phyloP scores from a whole-genome alignment of 495 filamentous ascomycete species.

The Astrothelium subdiscretum region DNA sequence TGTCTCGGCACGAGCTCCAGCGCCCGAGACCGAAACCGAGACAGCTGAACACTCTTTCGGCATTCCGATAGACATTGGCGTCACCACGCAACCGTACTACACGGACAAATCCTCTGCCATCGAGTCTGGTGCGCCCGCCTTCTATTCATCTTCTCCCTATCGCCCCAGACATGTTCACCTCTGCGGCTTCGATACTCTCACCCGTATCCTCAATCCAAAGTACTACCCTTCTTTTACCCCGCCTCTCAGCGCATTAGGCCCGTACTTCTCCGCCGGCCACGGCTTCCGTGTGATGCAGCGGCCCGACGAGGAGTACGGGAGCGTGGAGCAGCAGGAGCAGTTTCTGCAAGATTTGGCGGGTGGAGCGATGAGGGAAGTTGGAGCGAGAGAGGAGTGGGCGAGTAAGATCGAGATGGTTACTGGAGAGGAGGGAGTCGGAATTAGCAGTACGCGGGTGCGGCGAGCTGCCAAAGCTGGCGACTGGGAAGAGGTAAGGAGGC shows the following conservation, averaged over 20 bases:
- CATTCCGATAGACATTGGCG: slow-evolving; percentile 58
- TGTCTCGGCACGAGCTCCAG: not conserved
- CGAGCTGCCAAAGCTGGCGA: slow-evolving; percentile 45
- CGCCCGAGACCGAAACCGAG: not conserved
- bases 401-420: slow-evolving; percentile 58
- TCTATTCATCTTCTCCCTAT: slow-evolving; percentile 37
- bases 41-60: slow-evolving; percentile 10
- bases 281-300: slow-evolving; percentile 62
- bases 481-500: slow-evolving; percentile 40
- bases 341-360: slow-evolving; percentile 26
- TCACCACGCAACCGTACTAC: slow-evolving; percentile 77
- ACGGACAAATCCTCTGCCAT: slow-evolving; percentile 71
- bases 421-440: slow-evolving; percentile 33
- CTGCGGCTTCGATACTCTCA: slow-evolving; percentile 77
- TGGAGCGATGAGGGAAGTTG: slow-evolving; percentile 40
- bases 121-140: slow-evolving; percentile 23
- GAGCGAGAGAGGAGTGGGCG: slow-evolving; percentile 56
- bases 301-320: slow-evolving; percentile 37
- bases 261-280: slow-evolving; percentile 58
- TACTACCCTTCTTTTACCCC: slow-evolving; percentile 60
- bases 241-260: slow-evolving; percentile 41
- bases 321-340: slow-evolving; percentile 22
- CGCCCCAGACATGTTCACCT: slow-evolving; percentile 60
- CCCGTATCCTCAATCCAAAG: slow-evolving; percentile 68
- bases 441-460: slow-evolving; percentile 53